phyloP scores from a whole-genome alignment of 768 basidiomycete species.

The Boletus subparvulus region DNA sequence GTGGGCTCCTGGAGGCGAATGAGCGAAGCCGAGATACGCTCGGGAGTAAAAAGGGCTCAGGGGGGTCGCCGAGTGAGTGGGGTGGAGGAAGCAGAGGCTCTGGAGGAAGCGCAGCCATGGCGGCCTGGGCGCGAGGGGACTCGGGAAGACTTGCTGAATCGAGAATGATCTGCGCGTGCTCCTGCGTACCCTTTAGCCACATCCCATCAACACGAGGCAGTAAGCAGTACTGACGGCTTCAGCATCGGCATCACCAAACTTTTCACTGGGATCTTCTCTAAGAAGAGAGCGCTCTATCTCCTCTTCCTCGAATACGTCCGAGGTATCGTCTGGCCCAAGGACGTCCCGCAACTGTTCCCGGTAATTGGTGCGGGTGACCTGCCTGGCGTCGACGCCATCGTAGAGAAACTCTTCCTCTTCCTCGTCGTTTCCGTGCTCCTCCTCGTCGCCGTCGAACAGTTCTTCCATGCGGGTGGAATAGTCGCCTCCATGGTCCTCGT shows the following conservation, averaged over 20 bases:
- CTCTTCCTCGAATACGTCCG: conserved; percentile 45
- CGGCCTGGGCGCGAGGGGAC: conserved; percentile 34
- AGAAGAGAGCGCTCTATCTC: conserved; percentile 49
- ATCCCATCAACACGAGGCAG: conserved; percentile 18
- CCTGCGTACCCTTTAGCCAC: conserved; percentile 27
- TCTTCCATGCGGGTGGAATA: conserved; percentile 29
- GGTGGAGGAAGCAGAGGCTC: neutral
- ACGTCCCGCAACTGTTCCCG: conserved; percentile 68
- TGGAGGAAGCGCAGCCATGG: conserved; percentile 40
- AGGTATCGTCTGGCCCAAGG: conserved; percentile 61
- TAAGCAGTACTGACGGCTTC: conserved; percentile 35
- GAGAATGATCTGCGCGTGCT: conserved; percentile 38
- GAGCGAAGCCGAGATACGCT: conserved; percentile 82
- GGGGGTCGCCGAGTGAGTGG: conserved; percentile 6
- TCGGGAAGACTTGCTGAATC: conserved; percentile 42
- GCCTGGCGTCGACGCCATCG: conserved; percentile 60
- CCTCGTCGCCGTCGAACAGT: conserved; percentile 41
- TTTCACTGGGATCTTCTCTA: conserved; percentile 38
- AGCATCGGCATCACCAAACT: conserved; percentile 19
- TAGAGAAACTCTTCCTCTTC: conserved; percentile 73
- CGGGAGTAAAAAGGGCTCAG: conserved; percentile 66
- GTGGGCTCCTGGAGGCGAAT: conserved; percentile 49
- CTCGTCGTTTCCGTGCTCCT: conserved; percentile 49
- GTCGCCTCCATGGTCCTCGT: conserved; percentile 23
- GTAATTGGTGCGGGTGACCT: conserved; percentile 52